Base-by-base conservation (phyloP, 1,139 yeast genomes). In the Insectozyma bohioensis region DNA sequence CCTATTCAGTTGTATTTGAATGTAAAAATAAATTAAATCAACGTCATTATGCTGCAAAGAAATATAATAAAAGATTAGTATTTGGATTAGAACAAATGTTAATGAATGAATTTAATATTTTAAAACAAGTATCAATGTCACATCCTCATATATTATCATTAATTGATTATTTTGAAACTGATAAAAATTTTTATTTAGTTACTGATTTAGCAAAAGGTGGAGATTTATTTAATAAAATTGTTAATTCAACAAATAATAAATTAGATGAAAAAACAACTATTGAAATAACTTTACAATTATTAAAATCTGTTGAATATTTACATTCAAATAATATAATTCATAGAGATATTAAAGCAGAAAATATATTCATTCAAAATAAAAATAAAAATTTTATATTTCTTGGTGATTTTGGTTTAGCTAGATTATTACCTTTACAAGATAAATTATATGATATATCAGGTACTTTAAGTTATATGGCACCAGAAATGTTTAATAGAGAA, bases 391-490 rank as follows among this genome's bases (percentile, higher is more conserved):
- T 35, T 24, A 56, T 82, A 31, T 63, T 84, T 30, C 63, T 84
- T 33, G 90, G 86, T 3, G 94, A 84, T 56, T 84, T 83, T 56
- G 92, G 94, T 2, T 60, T 81, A 21, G 77, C 85, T 6, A 61
- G 56, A 29, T 45, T 56, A 7, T 40, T 65, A 18, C 24, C 36
- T 2, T 31, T 65, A 2, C 59, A 64, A 1, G 54, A 54, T 16
- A 47, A 39, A 25, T 42, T 63, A 4, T 40, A 42, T 24, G 64
- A 62, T 12, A 44, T 54, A 7, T 70, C 78, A 23, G 92, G 94
- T 0, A 84, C 94, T 0, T 71, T 84, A 10, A 80, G 87, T 19
- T 84, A 84, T 53, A 76, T 84, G 75, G 83, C 88, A 1, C 88
- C 88, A 0, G 88, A 82, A 49, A 74, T 80, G 41, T 43, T 66